phyloP scores from a whole-genome alignment of 495 filamentous ascomycete genomes.

The Lophium mytilinum region DNA sequence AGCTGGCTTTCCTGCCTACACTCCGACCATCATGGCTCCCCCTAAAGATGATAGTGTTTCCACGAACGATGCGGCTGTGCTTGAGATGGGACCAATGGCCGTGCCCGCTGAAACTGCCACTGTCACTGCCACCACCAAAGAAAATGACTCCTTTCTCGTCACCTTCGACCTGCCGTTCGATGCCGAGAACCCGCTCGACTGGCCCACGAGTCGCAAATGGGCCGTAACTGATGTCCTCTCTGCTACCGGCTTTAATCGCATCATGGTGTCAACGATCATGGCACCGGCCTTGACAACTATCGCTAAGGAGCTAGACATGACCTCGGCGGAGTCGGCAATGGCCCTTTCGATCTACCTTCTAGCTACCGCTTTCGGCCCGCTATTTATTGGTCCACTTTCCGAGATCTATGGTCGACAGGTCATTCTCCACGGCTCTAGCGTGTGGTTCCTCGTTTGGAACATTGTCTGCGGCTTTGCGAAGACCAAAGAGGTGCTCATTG shows the following conservation, averaged over 20 bases:
- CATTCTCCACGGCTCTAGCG: conserved; percentile 25
- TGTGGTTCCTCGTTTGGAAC: conserved; percentile 29
- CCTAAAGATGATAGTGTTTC: no score
- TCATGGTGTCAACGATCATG: conserved; percentile 28
- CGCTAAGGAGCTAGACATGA: conserved; percentile 33
- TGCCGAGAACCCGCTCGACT: conserved; percentile 16
- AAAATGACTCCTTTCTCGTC: conserved; percentile 13
- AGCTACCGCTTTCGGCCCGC: conserved; percentile 30
- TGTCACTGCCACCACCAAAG: not conserved
- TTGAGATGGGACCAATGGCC: no score
- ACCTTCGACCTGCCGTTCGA: conserved; percentile 9
- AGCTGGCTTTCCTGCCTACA: no score
- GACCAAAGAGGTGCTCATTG: conserved; percentile 23
- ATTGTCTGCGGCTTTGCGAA: conserved; percentile 30
- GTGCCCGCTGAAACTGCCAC: no score
- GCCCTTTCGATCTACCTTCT: conserved; percentile 41
- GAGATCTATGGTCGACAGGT: conserved; percentile 26
- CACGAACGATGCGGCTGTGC: no score
- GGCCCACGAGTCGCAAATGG: conserved; percentile 19
- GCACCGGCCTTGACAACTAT: conserved; percentile 36
- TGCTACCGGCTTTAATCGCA: conserved; percentile 23
- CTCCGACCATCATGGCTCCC: no score
- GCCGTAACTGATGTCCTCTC: conserved; percentile 23
- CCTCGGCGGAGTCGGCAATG: conserved; percentile 26
- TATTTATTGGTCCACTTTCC: conserved; percentile 26